These are phyloP conservation scores for Aspergillus latus DNA, from an alignment of 2,329 filamentous ascomycete genomes.

Conservation along the genomic window DNA sequence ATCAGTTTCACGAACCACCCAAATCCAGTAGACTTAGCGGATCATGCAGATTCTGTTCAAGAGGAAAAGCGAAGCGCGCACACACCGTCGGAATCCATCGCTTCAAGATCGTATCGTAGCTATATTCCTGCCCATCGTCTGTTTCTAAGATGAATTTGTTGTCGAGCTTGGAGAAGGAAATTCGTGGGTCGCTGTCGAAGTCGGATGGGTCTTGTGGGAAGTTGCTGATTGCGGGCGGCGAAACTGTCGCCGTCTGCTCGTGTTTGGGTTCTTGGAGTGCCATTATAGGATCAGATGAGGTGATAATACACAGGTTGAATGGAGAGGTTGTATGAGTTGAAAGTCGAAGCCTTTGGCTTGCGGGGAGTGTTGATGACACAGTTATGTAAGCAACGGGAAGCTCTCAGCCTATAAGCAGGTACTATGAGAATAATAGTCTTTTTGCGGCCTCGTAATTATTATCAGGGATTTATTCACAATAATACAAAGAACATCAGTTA, in stretches of 20 bases:
- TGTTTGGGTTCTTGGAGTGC: conserved; percentile 24
- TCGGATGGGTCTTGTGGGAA: conserved; percentile 62
- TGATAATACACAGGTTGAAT: not conserved
- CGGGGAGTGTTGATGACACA: conserved; percentile 12
- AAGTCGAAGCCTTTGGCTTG: not conserved
- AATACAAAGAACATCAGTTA: too few species aligned
- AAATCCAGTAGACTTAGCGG: conserved; percentile 20
- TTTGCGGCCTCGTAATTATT: too few species aligned
- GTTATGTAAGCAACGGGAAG: conserved; percentile 12
- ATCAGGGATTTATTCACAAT: too few species aligned
- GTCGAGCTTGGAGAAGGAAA: conserved; percentile 82
- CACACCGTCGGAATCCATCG: conserved; percentile 71
- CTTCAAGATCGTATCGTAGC: conserved; percentile 70
- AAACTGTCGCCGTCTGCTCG: conserved; percentile 15
- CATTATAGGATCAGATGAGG: conserved; percentile 19
- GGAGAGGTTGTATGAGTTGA: not conserved
- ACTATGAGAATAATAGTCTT: too few species aligned
- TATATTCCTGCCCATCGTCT: conserved; percentile 80
- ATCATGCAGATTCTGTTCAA: not conserved
- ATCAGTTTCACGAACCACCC: conserved; percentile 36
- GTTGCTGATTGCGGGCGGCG: conserved; percentile 24
- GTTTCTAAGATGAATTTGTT: conserved; percentile 81
- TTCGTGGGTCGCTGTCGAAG: conserved; percentile 75
- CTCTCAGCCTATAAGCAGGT: too few species aligned
- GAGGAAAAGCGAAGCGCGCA: conserved; percentile 18